A percentile compares a stretch with the other conserved stretches of the same genome.
Evolutionary conservation across 805 yeast species (phyloP).

Genomic region (Blastobotrys robertii): DNA sequence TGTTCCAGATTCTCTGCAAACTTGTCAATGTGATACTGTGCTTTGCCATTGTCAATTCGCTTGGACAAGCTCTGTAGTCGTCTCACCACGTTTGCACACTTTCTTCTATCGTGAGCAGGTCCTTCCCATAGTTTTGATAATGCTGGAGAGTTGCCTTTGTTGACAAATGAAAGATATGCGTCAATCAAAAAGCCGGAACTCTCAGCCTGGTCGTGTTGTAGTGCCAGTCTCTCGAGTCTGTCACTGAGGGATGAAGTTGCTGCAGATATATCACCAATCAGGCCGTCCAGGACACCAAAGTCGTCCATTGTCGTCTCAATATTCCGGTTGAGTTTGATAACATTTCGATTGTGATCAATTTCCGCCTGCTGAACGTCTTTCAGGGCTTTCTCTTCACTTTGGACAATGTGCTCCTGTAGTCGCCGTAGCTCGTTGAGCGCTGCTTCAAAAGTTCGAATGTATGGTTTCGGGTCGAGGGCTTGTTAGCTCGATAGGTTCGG

Average conservation of each 20-base stretch:
- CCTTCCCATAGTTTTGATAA: conserved; percentile 49
- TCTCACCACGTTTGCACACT: conserved; percentile 61
- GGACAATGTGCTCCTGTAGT: conserved; percentile 46
- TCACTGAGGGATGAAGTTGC: conserved; percentile 24
- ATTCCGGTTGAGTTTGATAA: conserved; percentile 43
- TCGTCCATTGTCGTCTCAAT: conserved; percentile 31
- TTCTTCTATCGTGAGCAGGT: conserved; percentile 44
- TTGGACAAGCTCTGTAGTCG: conserved; percentile 55
- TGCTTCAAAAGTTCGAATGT: conserved; percentile 84
- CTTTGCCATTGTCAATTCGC: conserved; percentile 36
- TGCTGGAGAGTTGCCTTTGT: conserved; percentile 43
- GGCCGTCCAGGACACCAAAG: conserved; percentile 27
- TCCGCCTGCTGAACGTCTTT: conserved; percentile 52
- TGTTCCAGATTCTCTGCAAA: conserved; percentile 72
- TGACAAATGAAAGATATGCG: conserved; percentile 67
- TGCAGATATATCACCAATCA: conserved; percentile 22
- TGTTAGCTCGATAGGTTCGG: conserved; percentile 8
- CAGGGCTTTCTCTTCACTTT: conserved; percentile 42
- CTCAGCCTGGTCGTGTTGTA: conserved; percentile 61
- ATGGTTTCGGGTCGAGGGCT: conserved; percentile 81
- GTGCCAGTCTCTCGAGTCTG: conserved; percentile 34
- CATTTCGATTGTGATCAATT: conserved; percentile 56
- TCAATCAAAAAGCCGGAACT: conserved; percentile 65
- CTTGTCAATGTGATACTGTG: conserved; percentile 44
- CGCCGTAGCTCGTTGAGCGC: conserved; percentile 62